Conservation (phyloP, 768 basidiomycete genomes). For the Lepiota subincarnata region DNA sequence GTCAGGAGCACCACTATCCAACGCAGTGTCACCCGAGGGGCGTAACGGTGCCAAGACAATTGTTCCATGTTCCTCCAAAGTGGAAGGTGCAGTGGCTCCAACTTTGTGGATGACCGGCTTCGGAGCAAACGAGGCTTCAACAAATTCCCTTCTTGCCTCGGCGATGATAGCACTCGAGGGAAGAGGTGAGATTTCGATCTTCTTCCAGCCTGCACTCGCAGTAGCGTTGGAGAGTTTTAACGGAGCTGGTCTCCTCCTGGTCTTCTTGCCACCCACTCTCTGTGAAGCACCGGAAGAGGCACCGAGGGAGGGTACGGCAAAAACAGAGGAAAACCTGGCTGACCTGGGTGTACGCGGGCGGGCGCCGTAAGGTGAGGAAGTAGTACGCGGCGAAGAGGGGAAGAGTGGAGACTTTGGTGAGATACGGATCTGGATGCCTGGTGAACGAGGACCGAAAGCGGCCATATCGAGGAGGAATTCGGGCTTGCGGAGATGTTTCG, state of each 20-base stretch:
- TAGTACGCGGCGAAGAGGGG: conserved; percentile 1
- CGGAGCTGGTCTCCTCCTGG: conserved; percentile 33
- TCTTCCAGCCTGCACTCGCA: conserved; percentile 10
- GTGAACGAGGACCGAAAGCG: conserved; percentile 28
- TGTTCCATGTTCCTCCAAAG: not conserved
- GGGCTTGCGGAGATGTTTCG: conserved; percentile 32
- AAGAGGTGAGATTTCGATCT: not conserved
- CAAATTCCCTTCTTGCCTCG: conserved; percentile 24
- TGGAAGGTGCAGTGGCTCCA: not conserved
- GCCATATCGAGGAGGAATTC: conserved; percentile 32
- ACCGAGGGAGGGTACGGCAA: not conserved
- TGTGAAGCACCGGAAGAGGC: not conserved
- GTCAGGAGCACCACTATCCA: conserved; percentile 32
- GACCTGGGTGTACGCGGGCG: conserved; percentile 3
- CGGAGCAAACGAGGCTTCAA: conserved; percentile 30
- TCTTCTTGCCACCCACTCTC: conserved; percentile 17
- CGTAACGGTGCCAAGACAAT: conserved; percentile 7
- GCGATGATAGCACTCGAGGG: not conserved
- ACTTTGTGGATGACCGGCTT: conserved; percentile 9
- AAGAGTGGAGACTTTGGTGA: conserved; percentile 5
- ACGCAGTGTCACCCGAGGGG: not conserved
- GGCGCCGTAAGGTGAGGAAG: not conserved
- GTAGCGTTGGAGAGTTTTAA: conserved; percentile 25
- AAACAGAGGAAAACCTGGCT: conserved; percentile 5
- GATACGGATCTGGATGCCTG: conserved; percentile 3